These are phyloP conservation scores for Rhodotorula kratochvilovae DNA, from an alignment of 768 basidiomycete species.

Conservation along the genomic window DNA sequence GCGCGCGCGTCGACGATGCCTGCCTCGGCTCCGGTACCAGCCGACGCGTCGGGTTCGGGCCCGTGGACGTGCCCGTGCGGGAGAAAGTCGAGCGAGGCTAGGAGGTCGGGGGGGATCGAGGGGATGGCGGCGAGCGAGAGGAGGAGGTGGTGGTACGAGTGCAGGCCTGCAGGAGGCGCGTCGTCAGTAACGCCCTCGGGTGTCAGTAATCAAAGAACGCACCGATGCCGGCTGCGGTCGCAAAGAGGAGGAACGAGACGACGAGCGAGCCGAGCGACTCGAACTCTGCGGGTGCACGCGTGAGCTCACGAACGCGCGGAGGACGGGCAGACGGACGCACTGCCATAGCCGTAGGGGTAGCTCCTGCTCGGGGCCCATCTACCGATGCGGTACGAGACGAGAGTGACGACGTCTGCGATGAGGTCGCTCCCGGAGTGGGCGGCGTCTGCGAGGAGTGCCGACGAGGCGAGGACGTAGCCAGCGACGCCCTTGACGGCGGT, in stretches of 20 bases:
- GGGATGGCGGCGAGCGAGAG: constrained; percentile 57
- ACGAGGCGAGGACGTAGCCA: constrained; percentile 81
- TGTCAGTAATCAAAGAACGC: background rate
- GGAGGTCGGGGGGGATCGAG: constrained; percentile 33
- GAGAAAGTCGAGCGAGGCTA: constrained; percentile 46
- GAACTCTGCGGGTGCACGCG: constrained; percentile 57
- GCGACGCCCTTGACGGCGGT: constrained; percentile 80
- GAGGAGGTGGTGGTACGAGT: constrained; percentile 79
- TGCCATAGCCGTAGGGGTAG: constrained; percentile 62
- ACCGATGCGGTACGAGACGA: constrained; percentile 81
- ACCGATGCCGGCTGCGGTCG: constrained; percentile 69
- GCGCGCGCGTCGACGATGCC: constrained; percentile 77
- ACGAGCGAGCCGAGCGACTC: constrained; percentile 91
- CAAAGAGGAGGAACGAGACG: constrained; percentile 78
- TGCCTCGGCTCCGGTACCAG: constrained; percentile 53
- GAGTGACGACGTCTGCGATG: constrained; percentile 82
- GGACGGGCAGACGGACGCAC: background rate
- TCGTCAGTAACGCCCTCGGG: background rate
- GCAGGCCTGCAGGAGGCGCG: constrained; percentile 58
- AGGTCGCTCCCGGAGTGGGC: constrained; percentile 86
- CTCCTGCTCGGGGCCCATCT: constrained; percentile 69
- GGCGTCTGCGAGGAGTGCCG: constrained; percentile 84
- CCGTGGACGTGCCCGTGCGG: constrained; percentile 54
- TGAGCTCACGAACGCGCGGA: background rate
- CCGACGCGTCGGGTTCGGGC: constrained; percentile 40